Conservation (phyloP, 805 yeast species). For the Ogataea degrootiae region DNA sequence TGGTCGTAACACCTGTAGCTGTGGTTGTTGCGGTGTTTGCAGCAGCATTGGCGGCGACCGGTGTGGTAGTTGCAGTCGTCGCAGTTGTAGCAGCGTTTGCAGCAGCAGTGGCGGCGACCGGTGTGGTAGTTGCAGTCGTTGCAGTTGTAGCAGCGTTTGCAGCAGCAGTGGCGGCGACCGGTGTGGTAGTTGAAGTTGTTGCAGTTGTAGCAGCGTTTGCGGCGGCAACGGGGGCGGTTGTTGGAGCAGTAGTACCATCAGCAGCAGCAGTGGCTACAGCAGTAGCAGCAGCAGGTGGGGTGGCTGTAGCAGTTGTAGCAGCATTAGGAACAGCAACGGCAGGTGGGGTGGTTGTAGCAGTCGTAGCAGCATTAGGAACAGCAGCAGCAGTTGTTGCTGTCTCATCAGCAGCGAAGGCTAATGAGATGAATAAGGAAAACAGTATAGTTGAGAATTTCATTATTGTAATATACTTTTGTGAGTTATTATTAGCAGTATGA, state of each 20-base stretch:
- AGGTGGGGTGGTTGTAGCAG: slow-evolving; percentile 8
- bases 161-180: slow-evolving; percentile 33
- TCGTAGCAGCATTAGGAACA: slow-evolving; percentile 5
- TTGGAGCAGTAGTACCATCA: slow-evolving; percentile 17
- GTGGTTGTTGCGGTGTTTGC: slow-evolving; percentile 5
- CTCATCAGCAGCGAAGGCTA: slow-evolving; percentile 11
- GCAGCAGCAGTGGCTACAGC: slow-evolving; percentile 7
- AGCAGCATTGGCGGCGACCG: too few relatives aligned
- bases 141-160: slow-evolving; percentile 34
- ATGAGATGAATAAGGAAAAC: slow-evolving; percentile 5
- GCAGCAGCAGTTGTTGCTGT: slow-evolving; percentile 9
- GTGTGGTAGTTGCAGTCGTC: too few relatives aligned
- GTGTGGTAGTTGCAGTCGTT: slow-evolving; percentile 3
- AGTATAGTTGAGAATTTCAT: slow-evolving; percentile 10
- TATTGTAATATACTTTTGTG: neutral
- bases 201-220: slow-evolving; percentile 29
- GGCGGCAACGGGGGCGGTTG: slow-evolving; percentile 14
- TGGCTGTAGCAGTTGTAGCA: slow-evolving; percentile 6
- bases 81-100: slow-evolving; percentile 4
- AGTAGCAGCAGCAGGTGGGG: slow-evolving; percentile 10
- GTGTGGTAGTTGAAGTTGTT: slow-evolving; percentile 26
- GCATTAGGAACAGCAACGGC: slow-evolving; percentile 8
- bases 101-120: slow-evolving; percentile 5
- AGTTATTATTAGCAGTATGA: neutral
- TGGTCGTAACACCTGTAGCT: slow-evolving; percentile 1